Evolutionary conservation across 202 grass and related monocot genomes (phyloP), one percentile per base, ranked within the genome.

Genomic region (Setaria italica): DNA sequence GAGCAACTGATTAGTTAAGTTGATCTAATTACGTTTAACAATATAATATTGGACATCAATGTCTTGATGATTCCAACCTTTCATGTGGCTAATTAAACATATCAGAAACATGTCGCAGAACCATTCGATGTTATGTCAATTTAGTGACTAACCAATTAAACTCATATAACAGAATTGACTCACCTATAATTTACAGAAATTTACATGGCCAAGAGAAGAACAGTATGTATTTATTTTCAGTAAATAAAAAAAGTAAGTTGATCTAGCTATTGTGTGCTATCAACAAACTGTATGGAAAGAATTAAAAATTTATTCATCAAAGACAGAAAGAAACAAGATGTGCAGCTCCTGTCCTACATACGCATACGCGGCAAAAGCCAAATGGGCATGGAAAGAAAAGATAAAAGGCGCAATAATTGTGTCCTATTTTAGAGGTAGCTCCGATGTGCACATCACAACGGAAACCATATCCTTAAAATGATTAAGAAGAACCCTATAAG

Each of bases 331-430:
- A 41, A 13, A 6, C 3, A 9, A 74, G 15, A 67, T 45, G 15
- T 56, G 4, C 15, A 42, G 34, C 39, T 6, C 39, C 39, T 41
- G 0, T 6, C 39, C 39, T 41, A 41, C 39, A 37, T 37, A 37
- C 4, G 4, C 4, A 4, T 37, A 37, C 34, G 21, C 14, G 67
- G 42, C 59, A 85, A 85, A 58, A 76, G 62, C 70, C 77, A 85
- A 85, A 70, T 63, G 45, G 9, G 62, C 34, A 77, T 34, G 35
- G 5, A 50, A 49, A 16, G 4, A 43, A 6, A 66, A 60, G 11
- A 1, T 0, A 75, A 72, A 83, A 11, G 62, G 41, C n/a, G 6
- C 19, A 80, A 80, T 85, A 81, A 76, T 63, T 76, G 41, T 62
- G 8, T 5, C 50, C 33, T 60, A 10, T 30, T 16, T 45, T 60